Evolutionary conservation across 148 eudicot genomes (phyloP), one percentile per base, ranked within the genome.

Genomic region (Silene uniflora): DNA sequence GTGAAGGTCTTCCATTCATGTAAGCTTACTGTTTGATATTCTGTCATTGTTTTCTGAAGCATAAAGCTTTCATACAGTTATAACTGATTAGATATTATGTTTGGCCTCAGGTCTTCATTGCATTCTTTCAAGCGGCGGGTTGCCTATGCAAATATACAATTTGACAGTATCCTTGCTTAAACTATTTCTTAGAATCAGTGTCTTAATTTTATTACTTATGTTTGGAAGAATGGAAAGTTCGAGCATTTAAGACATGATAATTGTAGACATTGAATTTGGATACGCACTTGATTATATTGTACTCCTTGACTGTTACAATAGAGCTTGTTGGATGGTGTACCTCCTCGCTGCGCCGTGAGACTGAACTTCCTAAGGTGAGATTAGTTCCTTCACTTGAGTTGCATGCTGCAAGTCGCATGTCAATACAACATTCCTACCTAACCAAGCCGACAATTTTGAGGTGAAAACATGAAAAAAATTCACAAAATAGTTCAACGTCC

Each of bases 271-370:
- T 61, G 29, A 55, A 39, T 27, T 19, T 47, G 52, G 52, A 47
- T 47, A 47, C 0, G 44, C 44, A 23, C 52, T 29, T 58, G 22
- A 25, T 46, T 55, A 19, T 52, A 62, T 67, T 81, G 75, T 59
- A 74, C 17, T 67, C 81, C 96, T 89, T 89, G 72, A 91, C 86
- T 12, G 67, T 54, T 11, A 23, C 35, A 61, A 63, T 49, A 94
- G 98, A 86, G 76, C 77, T 94, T 77, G 98, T 94, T 74, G 98
- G 98, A 68, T 94, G 98, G 98, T 86, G 89, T 72, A 90, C 98
- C 63, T 89, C 98, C 42, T 94, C 98, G 19, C 27, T 93, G 56
- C 83, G 98, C 27, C 87, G 75, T 59, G 81, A 75, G 63, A 83
- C 65, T 73, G 91, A 94, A 80, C 98, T 94, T 21, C 96, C 96